A percentile compares a stretch with the other conserved stretches of the same genome.
phyloP scores from a whole-genome alignment of 176 grass and related monocot genomes.

The Ampelocalamus luodianensis region DNA sequence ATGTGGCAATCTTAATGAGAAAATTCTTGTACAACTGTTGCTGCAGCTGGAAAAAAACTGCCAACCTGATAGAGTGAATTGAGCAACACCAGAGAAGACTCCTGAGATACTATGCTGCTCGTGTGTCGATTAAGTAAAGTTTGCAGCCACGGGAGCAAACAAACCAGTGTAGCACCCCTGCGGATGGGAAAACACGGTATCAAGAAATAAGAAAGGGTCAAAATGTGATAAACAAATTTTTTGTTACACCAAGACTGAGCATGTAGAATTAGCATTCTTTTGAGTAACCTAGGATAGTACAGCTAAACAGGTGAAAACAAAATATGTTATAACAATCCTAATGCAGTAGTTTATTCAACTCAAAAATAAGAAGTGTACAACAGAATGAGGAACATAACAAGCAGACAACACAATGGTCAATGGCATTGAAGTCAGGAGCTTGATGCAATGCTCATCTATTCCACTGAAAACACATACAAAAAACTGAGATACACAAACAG shows the following conservation, averaged over 20 bases:
- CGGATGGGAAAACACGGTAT: constrained; percentile 5
- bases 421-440: not conserved
- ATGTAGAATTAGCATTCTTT: not conserved
- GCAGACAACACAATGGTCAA: not conserved
- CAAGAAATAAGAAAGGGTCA: not conserved
- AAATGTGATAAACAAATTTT: not conserved
- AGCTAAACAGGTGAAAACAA: constrained; percentile 21
- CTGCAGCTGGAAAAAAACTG: not conserved
- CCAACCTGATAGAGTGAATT: constrained; percentile 90
- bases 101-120: constrained; percentile 83
- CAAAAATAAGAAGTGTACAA: not conserved
- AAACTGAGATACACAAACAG: not conserved
- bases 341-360: not conserved
- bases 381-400: not conserved
- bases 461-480: constrained; percentile 10
- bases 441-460: not conserved
- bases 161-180: constrained; percentile 72
- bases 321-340: not conserved
- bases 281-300: not conserved
- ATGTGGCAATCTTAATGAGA: constrained; percentile 4
- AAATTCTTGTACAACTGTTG: constrained; percentile 10
- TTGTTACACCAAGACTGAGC: not conserved
- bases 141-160: constrained; percentile 81
- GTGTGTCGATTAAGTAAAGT: constrained; percentile 72
- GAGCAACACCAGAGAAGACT: constrained; percentile 75